Conservation (phyloP, 129 eudicot species). For the Centella asiatica region DNA sequence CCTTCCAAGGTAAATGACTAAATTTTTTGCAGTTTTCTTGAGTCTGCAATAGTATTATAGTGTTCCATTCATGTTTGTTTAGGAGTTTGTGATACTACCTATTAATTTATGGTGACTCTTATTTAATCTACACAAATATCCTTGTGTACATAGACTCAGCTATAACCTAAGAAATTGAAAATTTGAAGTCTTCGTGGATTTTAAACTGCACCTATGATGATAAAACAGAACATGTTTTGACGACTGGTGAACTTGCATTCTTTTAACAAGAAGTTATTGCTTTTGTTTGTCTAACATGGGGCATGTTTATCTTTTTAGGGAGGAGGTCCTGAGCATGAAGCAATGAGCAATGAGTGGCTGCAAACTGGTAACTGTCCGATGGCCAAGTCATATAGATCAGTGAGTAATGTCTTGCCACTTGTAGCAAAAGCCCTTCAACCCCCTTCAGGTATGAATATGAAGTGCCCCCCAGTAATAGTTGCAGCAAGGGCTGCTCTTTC, state of each 20-base stretch:
- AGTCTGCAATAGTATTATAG: background rate
- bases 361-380: conserved; percentile 87
- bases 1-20: conserved; percentile 56
- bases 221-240: background rate
- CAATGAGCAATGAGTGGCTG: conserved; percentile 82
- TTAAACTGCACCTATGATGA: too few species aligned
- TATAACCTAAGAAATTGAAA: too few species aligned
- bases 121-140: too few species aligned
- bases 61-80: background rate
- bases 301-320: conserved; percentile 29
- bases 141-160: too few species aligned
- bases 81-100: background rate
- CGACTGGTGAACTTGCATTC: background rate
- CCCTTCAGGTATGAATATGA: conserved; percentile 58
- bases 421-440: conserved; percentile 72
- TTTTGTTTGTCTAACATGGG: background rate
- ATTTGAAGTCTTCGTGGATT: too few species aligned
- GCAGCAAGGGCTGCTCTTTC: conserved; percentile 82
- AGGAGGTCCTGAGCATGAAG: conserved; percentile 54
- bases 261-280: too few species aligned
- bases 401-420: conserved; percentile 63
- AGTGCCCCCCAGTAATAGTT: conserved; percentile 71
- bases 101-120: too few species aligned
- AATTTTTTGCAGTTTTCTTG: background rate
- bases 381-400: conserved; percentile 92